Percentiles rank a stretch among this genome's conserved stretches.
Evolutionary conservation across 768 basidiomycete species (phyloP).

Genomic region (Lentinula sp.): DNA sequence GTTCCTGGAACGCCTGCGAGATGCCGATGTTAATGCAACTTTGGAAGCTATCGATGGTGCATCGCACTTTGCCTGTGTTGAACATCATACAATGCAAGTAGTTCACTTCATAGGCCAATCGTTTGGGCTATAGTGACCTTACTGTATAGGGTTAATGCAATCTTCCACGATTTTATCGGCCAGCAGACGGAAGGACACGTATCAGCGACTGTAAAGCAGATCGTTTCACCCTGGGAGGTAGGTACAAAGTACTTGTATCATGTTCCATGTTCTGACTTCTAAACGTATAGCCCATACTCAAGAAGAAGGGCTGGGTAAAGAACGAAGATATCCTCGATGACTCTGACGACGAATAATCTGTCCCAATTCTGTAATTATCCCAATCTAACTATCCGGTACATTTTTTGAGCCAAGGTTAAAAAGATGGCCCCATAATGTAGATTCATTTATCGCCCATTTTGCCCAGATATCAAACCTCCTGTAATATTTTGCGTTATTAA

Average conservation of each 20-base stretch:
- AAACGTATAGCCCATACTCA: not conserved
- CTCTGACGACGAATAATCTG: not conserved
- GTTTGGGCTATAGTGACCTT: too few relatives aligned
- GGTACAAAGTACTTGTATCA: not conserved
- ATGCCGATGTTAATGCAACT: constrained; percentile 14
- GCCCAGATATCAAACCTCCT: too few relatives aligned
- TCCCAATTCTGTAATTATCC: too few relatives aligned
- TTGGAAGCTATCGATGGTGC: constrained; percentile 14
- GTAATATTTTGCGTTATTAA: too few relatives aligned
- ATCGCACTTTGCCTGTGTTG: constrained; percentile 17
- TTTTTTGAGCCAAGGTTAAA: too few relatives aligned
- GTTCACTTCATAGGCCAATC: too few relatives aligned
- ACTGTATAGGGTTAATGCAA: constrained; percentile 1
- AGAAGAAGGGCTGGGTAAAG: not conserved
- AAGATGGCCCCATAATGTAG: too few relatives aligned
- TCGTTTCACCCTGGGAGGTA: constrained; percentile 8
- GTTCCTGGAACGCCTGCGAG: constrained; percentile 14
- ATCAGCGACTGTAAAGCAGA: not conserved
- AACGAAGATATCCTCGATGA: not conserved
- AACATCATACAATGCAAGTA: not conserved
- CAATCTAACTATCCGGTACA: too few relatives aligned
- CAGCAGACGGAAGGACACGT: not conserved
- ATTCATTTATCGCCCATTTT: too few relatives aligned
- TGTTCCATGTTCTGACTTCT: too few relatives aligned
- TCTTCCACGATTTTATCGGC: constrained; percentile 4